These are phyloP conservation scores for Flagelloscypha sp. DNA, from an alignment of 768 basidiomycete species.

Conservation along the genomic window DNA sequence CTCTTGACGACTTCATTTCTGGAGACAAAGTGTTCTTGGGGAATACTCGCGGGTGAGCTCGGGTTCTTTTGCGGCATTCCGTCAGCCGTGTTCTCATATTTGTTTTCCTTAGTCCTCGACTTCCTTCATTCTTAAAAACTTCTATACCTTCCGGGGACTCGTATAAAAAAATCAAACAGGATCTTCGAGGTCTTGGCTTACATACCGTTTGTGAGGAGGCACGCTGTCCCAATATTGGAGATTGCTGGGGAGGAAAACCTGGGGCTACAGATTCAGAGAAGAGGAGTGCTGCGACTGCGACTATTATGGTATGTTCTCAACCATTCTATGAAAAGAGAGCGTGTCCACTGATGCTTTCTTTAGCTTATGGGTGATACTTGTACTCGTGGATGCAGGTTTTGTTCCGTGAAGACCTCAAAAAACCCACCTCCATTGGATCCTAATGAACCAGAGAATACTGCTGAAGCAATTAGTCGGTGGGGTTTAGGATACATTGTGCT, in stretches of 20 bases:
- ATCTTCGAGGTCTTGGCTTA: conserved; percentile 81
- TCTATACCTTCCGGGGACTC: conserved; percentile 84
- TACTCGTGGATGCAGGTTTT: conserved; percentile 95
- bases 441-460: conserved; percentile 96
- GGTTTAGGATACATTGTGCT: conserved; percentile 96
- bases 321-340: conserved; percentile 2
- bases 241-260: conserved; percentile 92
- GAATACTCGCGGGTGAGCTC: conserved; percentile 56
- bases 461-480: conserved; percentile 97
- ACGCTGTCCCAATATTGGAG: conserved; percentile 98
- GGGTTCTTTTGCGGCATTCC: conserved; percentile 2
- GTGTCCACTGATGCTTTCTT: conserved; percentile 5
- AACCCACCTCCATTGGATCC: conserved; percentile 86
- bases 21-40: conserved; percentile 64
- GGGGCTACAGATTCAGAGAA: conserved; percentile 59
- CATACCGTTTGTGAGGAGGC: conserved; percentile 99
- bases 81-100: conserved; percentile 1
- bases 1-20: conserved; percentile 76
- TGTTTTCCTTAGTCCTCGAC: conserved; percentile 52
- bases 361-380: conserved; percentile 99
- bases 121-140: conserved; percentile 85
- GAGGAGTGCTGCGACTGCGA: conserved; percentile 85
- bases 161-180: conserved; percentile 90
- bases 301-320: conserved; percentile 76
- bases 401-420: conserved; percentile 90